These are phyloP conservation scores for Calonectria pseudoturangicola DNA, from an alignment of 2,329 filamentous ascomycete genomes.

Conservation along the genomic window DNA sequence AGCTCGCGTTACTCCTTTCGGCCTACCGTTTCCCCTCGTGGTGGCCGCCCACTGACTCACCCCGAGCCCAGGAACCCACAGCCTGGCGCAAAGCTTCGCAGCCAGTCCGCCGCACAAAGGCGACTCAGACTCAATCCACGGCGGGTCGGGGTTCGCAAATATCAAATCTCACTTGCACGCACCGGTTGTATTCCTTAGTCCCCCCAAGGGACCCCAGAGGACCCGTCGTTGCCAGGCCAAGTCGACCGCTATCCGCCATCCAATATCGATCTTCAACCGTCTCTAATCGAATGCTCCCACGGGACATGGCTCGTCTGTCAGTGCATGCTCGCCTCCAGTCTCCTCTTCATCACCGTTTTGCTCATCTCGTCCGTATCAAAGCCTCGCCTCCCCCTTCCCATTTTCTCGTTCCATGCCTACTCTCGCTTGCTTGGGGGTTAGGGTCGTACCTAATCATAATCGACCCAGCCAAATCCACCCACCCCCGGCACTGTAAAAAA, in stretches of 20 bases:
- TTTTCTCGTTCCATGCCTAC: not conserved
- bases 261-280: slow-evolving; percentile 52
- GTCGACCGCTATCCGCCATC: slow-evolving; percentile 42
- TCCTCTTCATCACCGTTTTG: not conserved
- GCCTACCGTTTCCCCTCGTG: slow-evolving; percentile 1
- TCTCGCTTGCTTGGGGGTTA: slow-evolving; percentile 33
- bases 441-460: slow-evolving; percentile 31
- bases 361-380: slow-evolving; percentile 12
- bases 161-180: slow-evolving; percentile 48
- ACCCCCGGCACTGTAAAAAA: slow-evolving; percentile 37
- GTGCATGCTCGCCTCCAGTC: slow-evolving; percentile 38
- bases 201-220: slow-evolving; percentile 33
- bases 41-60: slow-evolving; percentile 16
- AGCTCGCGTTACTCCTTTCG: slow-evolving; percentile 9
- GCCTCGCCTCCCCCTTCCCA: slow-evolving; percentile 10
- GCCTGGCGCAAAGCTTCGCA: slow-evolving; percentile 26
- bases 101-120: not conserved
- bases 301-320: slow-evolving; percentile 42
- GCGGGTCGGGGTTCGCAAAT: slow-evolving; percentile 44
- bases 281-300: slow-evolving; percentile 49
- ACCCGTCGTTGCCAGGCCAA: slow-evolving; percentile 42
- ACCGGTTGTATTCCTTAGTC: slow-evolving; percentile 42
- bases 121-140: slow-evolving; percentile 12
- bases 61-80: slow-evolving; percentile 23
- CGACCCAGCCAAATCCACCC: slow-evolving; percentile 22